These are phyloP conservation scores for Acacia pycnantha DNA, from an alignment of 331 rosid species.

Conservation along the genomic window DNA sequence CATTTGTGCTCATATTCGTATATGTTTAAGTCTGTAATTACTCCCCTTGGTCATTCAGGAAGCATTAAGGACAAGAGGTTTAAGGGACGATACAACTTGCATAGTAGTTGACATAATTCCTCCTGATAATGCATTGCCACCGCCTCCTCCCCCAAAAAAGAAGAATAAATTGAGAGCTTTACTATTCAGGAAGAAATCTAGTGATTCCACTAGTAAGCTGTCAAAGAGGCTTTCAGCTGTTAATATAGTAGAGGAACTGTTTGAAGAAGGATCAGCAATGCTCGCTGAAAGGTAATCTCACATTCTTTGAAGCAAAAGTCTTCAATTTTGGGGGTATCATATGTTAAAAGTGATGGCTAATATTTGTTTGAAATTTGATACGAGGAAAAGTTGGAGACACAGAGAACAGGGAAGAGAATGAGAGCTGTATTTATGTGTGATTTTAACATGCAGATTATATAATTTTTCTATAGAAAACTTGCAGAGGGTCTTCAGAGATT, in stretches of 20 bases:
- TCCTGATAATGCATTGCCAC: constrained; percentile 54
- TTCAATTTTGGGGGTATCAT: background rate
- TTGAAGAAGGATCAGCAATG: constrained; percentile 98
- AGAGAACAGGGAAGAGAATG: background rate
- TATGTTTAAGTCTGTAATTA: background rate
- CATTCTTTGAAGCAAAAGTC: background rate
- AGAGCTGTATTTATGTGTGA: background rate
- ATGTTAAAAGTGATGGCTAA: background rate
- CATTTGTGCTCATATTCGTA: constrained; percentile 14
- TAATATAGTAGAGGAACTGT: constrained; percentile 81
- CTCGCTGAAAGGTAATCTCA: constrained; percentile 90
- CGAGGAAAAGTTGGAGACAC: background rate
- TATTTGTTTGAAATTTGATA: background rate
- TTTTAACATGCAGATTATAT: background rate
- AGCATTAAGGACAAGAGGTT: constrained; percentile 77
- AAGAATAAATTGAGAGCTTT: constrained; percentile 60
- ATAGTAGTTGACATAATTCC: constrained; percentile 90
- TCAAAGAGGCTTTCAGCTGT: constrained; percentile 80
- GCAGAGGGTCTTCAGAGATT: background rate
- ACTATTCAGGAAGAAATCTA: constrained; percentile 60
- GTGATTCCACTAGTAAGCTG: constrained; percentile 54
- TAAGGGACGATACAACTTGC: constrained; percentile 94
- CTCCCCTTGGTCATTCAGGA: constrained; percentile 49
- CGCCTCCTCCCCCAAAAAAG: constrained; percentile 63
- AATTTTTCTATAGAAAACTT: background rate